A percentile compares a stretch with the other conserved stretches of the same genome.
Evolutionary conservation across 192 early-diverging fungal species (phyloP).

Genomic region (Entomortierella parvispora): DNA sequence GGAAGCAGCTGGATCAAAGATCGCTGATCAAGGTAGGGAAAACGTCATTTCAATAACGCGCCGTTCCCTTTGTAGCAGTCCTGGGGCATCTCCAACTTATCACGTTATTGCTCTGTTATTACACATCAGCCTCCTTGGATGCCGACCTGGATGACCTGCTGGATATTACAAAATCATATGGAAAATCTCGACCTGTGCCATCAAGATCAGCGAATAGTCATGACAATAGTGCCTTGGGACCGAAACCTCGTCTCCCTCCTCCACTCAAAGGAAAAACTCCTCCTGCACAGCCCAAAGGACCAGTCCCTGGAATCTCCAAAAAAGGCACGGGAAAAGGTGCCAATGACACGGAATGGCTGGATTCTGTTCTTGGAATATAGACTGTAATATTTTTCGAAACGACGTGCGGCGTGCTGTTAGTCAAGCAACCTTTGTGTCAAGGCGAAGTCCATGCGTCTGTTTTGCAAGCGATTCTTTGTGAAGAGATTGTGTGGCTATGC

Average conservation of each 20-base stretch:
- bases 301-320: constrained; percentile 3
- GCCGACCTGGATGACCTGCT: constrained; percentile 43
- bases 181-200: background rate
- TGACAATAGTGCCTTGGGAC: background rate
- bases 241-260: constrained; percentile 10
- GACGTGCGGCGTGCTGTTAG: too few species aligned
- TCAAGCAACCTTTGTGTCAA: too few species aligned
- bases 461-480: background rate
- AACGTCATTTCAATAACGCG: too few species aligned
- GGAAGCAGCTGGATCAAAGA: background rate
- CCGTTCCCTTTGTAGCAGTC: too few species aligned
- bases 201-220: background rate
- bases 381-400: background rate
- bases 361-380: constrained; percentile 43
- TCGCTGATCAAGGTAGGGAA: background rate
- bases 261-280: constrained; percentile 4
- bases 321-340: constrained; percentile 22
- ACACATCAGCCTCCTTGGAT: constrained; percentile 16
- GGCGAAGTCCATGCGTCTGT: background rate
- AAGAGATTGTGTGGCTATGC: background rate
- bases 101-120: too few species aligned
- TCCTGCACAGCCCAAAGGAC: constrained; percentile 4
- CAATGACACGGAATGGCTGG: constrained; percentile 44
- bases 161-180: constrained; percentile 43
- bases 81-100: too few species aligned